These are phyloP conservation scores for Alternaria postmessia DNA, from an alignment of 2,329 filamentous ascomycete genomes.

Conservation along the genomic window DNA sequence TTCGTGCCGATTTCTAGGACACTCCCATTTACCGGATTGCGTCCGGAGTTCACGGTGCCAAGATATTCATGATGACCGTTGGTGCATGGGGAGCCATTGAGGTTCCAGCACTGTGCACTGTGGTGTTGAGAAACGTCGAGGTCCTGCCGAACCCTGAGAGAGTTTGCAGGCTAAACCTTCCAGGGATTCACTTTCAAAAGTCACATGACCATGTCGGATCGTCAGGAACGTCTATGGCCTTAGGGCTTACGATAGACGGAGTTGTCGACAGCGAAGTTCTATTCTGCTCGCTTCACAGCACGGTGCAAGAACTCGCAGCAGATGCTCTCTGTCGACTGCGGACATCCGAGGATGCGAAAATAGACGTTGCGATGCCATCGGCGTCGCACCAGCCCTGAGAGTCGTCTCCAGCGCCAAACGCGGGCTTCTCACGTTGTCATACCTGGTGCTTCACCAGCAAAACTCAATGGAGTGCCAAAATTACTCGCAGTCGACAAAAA, in stretches of 20 bases:
- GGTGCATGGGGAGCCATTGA: constrained; percentile 37
- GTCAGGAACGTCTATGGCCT: background rate
- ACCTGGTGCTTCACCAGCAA: background rate
- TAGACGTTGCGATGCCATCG: constrained; percentile 10
- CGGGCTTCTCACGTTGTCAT: background rate
- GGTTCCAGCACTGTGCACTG: background rate
- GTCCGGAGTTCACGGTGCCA: constrained; percentile 28
- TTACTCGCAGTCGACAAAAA: constrained; percentile 19
- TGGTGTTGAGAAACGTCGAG: background rate
- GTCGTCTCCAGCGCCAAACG: background rate
- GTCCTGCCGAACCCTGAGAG: constrained; percentile 4
- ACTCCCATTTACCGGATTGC: constrained; percentile 18
- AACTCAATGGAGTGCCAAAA: background rate
- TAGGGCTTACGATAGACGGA: background rate
- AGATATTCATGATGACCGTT: constrained; percentile 10
- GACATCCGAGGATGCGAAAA: constrained; percentile 11
- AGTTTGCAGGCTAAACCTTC: constrained; percentile 1
- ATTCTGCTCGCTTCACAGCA: background rate
- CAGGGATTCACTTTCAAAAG: background rate
- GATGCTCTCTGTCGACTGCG: background rate
- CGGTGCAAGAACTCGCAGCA: background rate
- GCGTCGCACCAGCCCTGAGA: constrained; percentile 2
- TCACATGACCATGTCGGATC: constrained; percentile 15
- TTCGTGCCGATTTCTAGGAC: constrained; percentile 31
- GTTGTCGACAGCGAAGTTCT: background rate